A percentile compares a stretch with the other conserved stretches of the same genome.
These are phyloP conservation scores for Barbatosphaeria neglecta DNA, from an alignment of 495 filamentous ascomycete species.

Conservation along the genomic window DNA sequence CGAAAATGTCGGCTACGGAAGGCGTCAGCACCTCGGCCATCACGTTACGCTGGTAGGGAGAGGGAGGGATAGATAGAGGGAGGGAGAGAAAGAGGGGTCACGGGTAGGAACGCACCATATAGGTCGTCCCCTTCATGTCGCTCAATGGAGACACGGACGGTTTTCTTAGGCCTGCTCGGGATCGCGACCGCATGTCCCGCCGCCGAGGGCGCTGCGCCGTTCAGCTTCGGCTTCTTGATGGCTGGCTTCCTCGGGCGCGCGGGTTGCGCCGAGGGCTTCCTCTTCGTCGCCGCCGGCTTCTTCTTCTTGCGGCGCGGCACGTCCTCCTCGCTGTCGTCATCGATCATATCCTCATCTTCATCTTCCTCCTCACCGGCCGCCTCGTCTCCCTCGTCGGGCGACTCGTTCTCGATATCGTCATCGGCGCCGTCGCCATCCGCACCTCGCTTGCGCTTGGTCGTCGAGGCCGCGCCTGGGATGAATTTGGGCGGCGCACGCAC, in stretches of 20 bases:
- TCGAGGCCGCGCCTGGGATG: constrained; percentile 31
- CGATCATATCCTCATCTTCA: constrained; percentile 17
- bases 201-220: constrained; percentile 49
- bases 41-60: no score
- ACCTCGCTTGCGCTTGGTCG: constrained; percentile 45
- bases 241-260: constrained; percentile 44
- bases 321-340: constrained; percentile 13
- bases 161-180: constrained; percentile 51
- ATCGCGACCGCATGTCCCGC: constrained; percentile 36
- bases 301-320: constrained; percentile 15
- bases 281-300: constrained; percentile 7
- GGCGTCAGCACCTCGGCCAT: no score
- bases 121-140: constrained; percentile 53
- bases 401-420: constrained; percentile 43
- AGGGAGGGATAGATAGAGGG: no score
- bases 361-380: constrained; percentile 32
- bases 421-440: constrained; percentile 35
- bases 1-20: constrained; percentile 64
- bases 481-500: constrained; percentile 62
- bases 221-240: constrained; percentile 64
- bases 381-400: constrained; percentile 39
- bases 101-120: constrained; percentile 65
- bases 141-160: constrained; percentile 33
- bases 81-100: not conserved
- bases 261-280: constrained; percentile 22